Base-by-base conservation (phyloP, 1,284 basidiomycete species). In the Malassezia psittaci region DNA sequence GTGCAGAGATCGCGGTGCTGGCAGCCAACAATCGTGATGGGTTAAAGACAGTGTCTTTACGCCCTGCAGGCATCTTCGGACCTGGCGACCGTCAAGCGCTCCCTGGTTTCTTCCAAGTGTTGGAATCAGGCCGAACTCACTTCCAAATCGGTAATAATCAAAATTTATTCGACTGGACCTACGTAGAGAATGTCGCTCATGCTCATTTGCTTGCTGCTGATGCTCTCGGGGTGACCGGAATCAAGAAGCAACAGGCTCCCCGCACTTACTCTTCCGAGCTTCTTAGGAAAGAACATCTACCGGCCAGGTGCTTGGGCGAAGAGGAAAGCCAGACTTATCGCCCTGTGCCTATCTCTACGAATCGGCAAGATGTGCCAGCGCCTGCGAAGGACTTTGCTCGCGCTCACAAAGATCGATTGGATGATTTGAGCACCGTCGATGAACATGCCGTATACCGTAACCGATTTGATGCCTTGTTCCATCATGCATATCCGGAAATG, bases 151-250 rank as follows among this genome's bases (percentile, higher is more conserved):
- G 94, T 44, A 80, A 86, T 76, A 96, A 96, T 78, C 82, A 80
- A 59, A 98, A 98, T 76, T 78, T 96, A 10, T 93, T 90, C 68
- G 94, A 99, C 77, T 96, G 88, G 84, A 96, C 93, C 1, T 96
- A 96, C 69, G 90, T 98, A 61, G 88, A 84, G 61, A 99, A 99
- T 75, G 86, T 94, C 59, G 91, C 90, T 0, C 83, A 88, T 69
- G 93, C 93, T 1, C 94, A 99, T 74, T 78, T 99, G 8, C 83
- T 98, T 45, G 94, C 94, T 1, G 86, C 88, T 9, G 91, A 96
- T 79, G 84, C 82, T 68, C 82, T 93, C 38, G 79, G 50, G 11
- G 49, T 57, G 3, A 8, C 78, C 49, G 75, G 77, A 1, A 78
- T 6, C 75, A 68, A 70, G 5, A 73, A 9, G 34, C 42, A 46